Conservation (phyloP, 2,329 filamentous ascomycete species). For the Monosporascus cannonballus region DNA sequence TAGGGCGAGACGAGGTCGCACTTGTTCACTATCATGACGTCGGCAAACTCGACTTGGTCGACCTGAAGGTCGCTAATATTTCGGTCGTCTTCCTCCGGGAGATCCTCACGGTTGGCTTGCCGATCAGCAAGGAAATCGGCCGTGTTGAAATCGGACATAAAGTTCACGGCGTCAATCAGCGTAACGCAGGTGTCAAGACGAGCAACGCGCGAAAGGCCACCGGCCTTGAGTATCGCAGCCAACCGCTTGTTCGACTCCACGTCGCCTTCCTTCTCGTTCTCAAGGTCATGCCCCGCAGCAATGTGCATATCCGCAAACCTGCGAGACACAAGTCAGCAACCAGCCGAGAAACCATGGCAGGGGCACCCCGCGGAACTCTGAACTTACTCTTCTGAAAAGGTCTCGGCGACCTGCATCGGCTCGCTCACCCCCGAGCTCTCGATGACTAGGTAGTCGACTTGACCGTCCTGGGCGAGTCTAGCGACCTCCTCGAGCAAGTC, state of each 20-base stretch:
- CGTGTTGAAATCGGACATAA: constrained; percentile 67
- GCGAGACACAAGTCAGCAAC: neutral
- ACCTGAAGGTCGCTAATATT: constrained; percentile 72
- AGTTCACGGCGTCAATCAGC: constrained; percentile 66
- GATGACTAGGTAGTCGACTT: constrained; percentile 66
- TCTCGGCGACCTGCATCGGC: constrained; percentile 69
- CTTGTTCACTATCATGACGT: constrained; percentile 69
- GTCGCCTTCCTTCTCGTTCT: constrained; percentile 18
- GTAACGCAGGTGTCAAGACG: constrained; percentile 66
- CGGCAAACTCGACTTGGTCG: constrained; percentile 72
- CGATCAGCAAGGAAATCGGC: constrained; percentile 60
- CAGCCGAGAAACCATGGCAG: constrained; percentile 20
- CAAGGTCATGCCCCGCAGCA: constrained; percentile 21
- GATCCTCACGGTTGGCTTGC: constrained; percentile 47
- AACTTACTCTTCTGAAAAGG: constrained; percentile 38
- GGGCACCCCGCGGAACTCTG: too few relatives aligned
- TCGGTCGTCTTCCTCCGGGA: constrained; percentile 61
- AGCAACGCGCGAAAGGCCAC: constrained; percentile 60
- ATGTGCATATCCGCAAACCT: constrained; percentile 25
- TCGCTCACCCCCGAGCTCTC: constrained; percentile 69
- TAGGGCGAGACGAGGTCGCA: constrained; percentile 48
- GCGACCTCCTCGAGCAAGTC: constrained; percentile 67
- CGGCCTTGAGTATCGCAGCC: constrained; percentile 33
- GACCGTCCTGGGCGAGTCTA: constrained; percentile 52
- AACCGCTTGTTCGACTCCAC: constrained; percentile 17